Conservation (phyloP, 2,329 filamentous ascomycete genomes). For the Fusarium caatingaense region DNA sequence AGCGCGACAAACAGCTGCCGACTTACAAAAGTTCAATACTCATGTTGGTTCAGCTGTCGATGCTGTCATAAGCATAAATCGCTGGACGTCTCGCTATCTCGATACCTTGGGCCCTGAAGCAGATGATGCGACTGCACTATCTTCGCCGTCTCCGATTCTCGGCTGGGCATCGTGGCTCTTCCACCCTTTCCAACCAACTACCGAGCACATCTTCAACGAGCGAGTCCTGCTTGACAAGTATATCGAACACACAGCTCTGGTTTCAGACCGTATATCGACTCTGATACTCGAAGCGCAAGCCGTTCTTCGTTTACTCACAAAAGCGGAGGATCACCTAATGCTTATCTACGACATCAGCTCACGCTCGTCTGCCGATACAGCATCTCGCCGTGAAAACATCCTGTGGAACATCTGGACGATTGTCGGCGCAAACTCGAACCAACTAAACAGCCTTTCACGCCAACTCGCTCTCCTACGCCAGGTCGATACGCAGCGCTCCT, state of each 20-base stretch:
- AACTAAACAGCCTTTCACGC: constrained; percentile 69
- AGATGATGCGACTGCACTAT: constrained; percentile 48
- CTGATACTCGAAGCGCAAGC: constrained; percentile 78
- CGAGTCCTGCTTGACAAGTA: constrained; percentile 77
- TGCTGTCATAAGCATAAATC: constrained; percentile 78
- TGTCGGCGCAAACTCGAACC: constrained; percentile 74
- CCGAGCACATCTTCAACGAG: constrained; percentile 60
- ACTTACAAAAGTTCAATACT: constrained; percentile 80
- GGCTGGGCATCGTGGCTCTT: constrained; percentile 60
- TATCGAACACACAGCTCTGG: constrained; percentile 74
- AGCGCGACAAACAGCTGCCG: constrained; percentile 70
- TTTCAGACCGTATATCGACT: constrained; percentile 74
- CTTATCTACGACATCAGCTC: constrained; percentile 76
- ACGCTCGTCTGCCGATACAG: constrained; percentile 69
- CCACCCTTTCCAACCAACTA: constrained; percentile 70
- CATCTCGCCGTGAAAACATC: constrained; percentile 71
- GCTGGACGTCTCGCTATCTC: constrained; percentile 78
- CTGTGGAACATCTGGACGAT: constrained; percentile 79
- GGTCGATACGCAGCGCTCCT: constrained; percentile 73
- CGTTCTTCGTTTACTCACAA: constrained; percentile 72
- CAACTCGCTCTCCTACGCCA: constrained; percentile 73
- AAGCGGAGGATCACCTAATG: constrained; percentile 75
- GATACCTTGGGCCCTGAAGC: constrained; percentile 65
- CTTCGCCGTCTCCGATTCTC: constrained; percentile 48
- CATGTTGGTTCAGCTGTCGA: constrained; percentile 80